phyloP scores from a whole-genome alignment of 169 alveolate species.

The Plasmodium fragile region DNA sequence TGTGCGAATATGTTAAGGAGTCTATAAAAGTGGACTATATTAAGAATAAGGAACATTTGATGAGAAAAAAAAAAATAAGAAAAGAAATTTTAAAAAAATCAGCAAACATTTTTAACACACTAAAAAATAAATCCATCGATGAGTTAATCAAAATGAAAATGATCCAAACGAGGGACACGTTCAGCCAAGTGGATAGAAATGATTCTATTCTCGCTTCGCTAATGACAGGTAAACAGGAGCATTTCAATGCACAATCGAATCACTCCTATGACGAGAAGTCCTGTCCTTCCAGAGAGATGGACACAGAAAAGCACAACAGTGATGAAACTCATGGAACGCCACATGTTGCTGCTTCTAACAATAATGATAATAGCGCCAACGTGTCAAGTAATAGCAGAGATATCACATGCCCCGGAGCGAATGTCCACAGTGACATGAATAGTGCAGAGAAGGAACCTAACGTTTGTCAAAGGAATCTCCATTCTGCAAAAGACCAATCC shows the following conservation, averaged over 20 bases:
- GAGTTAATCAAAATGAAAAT: constrained; percentile 69
- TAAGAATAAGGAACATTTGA: constrained; percentile 50
- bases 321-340: background rate
- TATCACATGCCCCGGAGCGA: background rate
- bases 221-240: constrained; percentile 2
- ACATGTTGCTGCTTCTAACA: background rate
- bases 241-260: constrained; percentile 12
- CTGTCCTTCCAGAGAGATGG: background rate
- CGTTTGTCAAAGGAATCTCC: background rate
- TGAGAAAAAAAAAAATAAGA: constrained; percentile 72
- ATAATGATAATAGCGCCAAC: background rate
- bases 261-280: background rate
- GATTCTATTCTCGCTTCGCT: constrained; percentile 24
- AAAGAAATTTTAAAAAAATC: constrained; percentile 74
- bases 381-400: background rate
- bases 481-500: background rate
- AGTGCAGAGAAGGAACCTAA: background rate
- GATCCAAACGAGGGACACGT: constrained; percentile 49
- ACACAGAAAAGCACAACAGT: background rate
- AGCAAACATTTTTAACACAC: constrained; percentile 64
- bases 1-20: constrained; percentile 67
- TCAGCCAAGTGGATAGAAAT: constrained; percentile 11
- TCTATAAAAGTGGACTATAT: constrained; percentile 47
- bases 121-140: constrained; percentile 65
- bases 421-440: background rate